Conservation (phyloP, 495 filamentous ascomycete species). For the Podospora fimiseda region DNA sequence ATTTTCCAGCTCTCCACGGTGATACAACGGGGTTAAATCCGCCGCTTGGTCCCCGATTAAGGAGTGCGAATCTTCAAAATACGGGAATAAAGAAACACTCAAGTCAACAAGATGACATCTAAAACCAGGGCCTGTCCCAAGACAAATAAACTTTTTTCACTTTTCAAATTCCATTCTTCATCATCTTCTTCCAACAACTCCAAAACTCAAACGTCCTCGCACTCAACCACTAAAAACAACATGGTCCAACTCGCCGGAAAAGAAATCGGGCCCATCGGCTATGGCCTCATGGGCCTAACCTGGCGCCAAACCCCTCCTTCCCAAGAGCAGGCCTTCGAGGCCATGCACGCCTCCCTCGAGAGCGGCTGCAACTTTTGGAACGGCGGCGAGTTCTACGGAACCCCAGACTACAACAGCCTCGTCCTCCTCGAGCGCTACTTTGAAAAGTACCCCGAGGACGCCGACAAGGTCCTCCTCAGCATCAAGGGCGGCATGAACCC, state of each 20-base stretch:
- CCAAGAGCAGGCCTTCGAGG: conserved; percentile 46
- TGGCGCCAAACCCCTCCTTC: not conserved
- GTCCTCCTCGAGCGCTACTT: conserved; percentile 62
- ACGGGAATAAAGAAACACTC: too few relatives aligned
- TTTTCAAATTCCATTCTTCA: not conserved
- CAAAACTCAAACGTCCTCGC: too few relatives aligned
- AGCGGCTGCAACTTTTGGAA: conserved; percentile 72
- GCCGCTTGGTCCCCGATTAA: too few relatives aligned
- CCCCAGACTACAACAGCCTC: conserved; percentile 58
- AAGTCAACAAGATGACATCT: too few relatives aligned
- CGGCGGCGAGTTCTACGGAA: conserved; percentile 73
- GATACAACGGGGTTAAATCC: too few relatives aligned
- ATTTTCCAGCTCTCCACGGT: too few relatives aligned
- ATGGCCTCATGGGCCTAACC: conserved; percentile 46
- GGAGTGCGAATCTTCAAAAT: too few relatives aligned
- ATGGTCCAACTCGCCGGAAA: conserved; percentile 48
- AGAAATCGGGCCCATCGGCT: conserved; percentile 50
- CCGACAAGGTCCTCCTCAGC: conserved; percentile 56
- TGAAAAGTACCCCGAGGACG: conserved; percentile 61
- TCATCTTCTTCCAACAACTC: too few relatives aligned
- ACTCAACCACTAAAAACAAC: conserved; percentile 4
- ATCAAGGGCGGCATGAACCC: conserved; percentile 54
- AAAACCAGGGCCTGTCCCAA: too few relatives aligned
- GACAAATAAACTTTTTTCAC: too few relatives aligned
- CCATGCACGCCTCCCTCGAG: conserved; percentile 60